Evolutionary conservation across 2,329 filamentous ascomycete species (phyloP).

Genomic region (Epichloe hybrida): DNA sequence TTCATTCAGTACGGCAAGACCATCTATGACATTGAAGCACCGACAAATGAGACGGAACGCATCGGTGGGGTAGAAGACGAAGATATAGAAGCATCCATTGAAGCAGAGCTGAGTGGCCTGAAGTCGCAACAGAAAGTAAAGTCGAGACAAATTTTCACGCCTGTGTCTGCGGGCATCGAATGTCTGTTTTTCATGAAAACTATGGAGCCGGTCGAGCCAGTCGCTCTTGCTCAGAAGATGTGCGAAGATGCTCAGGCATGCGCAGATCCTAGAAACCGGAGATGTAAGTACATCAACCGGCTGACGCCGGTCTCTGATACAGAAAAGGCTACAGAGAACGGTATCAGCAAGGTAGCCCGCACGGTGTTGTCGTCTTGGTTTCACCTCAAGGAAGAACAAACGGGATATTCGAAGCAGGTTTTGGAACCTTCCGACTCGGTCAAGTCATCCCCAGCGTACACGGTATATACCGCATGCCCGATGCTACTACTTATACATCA

Average conservation of each 20-base stretch:
- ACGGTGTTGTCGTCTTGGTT: slow-evolving; percentile 53
- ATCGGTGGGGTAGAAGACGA: slow-evolving; percentile 29
- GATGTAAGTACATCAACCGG: slow-evolving; percentile 44
- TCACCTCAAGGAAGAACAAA: slow-evolving; percentile 23
- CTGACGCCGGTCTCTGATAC: slow-evolving; percentile 38
- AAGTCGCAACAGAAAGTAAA: slow-evolving; percentile 28
- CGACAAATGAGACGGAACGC: slow-evolving; percentile 21
- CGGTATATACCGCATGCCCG: slow-evolving; percentile 24
- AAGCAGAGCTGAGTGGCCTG: slow-evolving; percentile 55
- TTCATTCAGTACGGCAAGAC: slow-evolving; percentile 47
- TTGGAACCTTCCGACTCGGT: not conserved
- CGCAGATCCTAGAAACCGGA: slow-evolving; percentile 27
- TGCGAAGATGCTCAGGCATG: slow-evolving; percentile 38
- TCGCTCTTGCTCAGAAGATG: slow-evolving; percentile 38
- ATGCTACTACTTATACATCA: not conserved
- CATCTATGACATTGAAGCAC: slow-evolving; percentile 37
- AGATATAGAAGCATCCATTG: slow-evolving; percentile 64
- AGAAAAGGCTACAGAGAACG: slow-evolving; percentile 54
- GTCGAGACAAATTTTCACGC: slow-evolving; percentile 35
- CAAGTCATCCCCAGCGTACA: slow-evolving; percentile 15
- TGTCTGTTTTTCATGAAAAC: slow-evolving; percentile 52
- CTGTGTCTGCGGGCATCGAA: slow-evolving; percentile 42
- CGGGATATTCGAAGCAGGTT: slow-evolving; percentile 6
- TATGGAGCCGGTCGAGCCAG: slow-evolving; percentile 39
- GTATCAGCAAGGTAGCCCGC: slow-evolving; percentile 50